A percentile compares a stretch with the other conserved stretches of the same genome.
These are phyloP conservation scores for Mycosphaerella sp. DNA, from an alignment of 2,329 filamentous ascomycete genomes.

Conservation along the genomic window DNA sequence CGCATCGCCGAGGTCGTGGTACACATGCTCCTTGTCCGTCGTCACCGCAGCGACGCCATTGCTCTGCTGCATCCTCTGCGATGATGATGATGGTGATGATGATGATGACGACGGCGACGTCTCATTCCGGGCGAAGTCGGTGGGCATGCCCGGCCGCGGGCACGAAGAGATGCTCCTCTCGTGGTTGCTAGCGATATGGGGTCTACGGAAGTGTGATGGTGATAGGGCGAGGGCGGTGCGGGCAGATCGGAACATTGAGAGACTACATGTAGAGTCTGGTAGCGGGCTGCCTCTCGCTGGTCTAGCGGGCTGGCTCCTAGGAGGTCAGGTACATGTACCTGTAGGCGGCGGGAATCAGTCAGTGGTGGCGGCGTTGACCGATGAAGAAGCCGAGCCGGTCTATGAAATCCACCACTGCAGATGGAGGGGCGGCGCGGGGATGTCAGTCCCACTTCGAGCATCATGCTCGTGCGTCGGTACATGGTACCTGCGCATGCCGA, in stretches of 20 bases:
- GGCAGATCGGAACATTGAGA: background rate
- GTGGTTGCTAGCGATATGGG: background rate
- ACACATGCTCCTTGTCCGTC: conserved; percentile 4
- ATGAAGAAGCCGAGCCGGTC: no score
- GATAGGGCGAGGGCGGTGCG: background rate
- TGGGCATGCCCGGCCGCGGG: conserved; percentile 10
- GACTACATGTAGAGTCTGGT: background rate
- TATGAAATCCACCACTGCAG: no score
- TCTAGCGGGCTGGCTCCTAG: no score
- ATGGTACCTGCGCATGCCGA: no score
- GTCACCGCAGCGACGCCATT: background rate
- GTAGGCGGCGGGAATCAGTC: background rate
- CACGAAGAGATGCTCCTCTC: conserved; percentile 3
- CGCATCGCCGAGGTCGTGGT: conserved; percentile 34
- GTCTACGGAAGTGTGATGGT: no score
- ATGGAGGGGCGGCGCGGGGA: no score
- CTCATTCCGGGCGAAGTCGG: conserved; percentile 6
- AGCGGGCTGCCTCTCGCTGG: no score
- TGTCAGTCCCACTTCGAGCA: no score
- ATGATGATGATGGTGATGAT: no score
- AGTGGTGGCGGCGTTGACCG: no score
- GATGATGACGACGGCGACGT: background rate
- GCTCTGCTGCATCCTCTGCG: conserved; percentile 1
- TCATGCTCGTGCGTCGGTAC: no score
- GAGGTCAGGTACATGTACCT: background rate